A percentile compares a stretch with the other conserved stretches of the same genome.
These are phyloP conservation scores for Epichloe brachyelytri DNA, from an alignment of 2,329 filamentous ascomycete genomes.

Conservation along the genomic window DNA sequence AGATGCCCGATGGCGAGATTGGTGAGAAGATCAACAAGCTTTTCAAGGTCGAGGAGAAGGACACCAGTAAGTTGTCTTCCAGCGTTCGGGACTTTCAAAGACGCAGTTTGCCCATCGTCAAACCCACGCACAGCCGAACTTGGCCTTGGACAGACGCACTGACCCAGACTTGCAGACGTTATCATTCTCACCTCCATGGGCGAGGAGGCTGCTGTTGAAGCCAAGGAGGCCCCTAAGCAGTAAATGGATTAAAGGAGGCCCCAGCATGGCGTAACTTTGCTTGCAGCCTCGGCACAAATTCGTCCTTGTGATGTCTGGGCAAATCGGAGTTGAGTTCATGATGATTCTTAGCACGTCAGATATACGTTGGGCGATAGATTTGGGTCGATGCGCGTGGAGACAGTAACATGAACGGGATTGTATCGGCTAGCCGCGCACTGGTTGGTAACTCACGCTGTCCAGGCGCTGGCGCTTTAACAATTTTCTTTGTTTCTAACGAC, in stretches of 20 bases:
- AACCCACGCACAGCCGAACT: background rate
- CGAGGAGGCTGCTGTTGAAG: conserved; percentile 83
- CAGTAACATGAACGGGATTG: conserved; percentile 31
- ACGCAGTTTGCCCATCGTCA: background rate
- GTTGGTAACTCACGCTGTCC: conserved; percentile 17
- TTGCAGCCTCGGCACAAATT: conserved; percentile 13
- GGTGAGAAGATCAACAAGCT: conserved; percentile 76
- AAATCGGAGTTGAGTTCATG: conserved; percentile 14
- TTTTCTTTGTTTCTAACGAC: conserved; percentile 26
- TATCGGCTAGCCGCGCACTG: conserved; percentile 27
- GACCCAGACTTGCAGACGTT: conserved; percentile 48
- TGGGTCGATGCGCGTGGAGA: conserved; percentile 28
- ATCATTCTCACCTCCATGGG: conserved; percentile 92
- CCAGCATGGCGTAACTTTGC: conserved; percentile 13
- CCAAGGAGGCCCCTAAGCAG: conserved; percentile 69
- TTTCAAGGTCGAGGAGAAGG: conserved; percentile 75
- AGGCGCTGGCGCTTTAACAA: conserved; percentile 9
- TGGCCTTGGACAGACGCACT: background rate
- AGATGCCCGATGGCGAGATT: conserved; percentile 78
- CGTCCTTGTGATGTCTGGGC: conserved; percentile 13
- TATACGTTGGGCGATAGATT: conserved; percentile 23
- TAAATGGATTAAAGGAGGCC: conserved; percentile 12
- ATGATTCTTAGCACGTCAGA: conserved; percentile 23
- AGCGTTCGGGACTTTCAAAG: background rate
- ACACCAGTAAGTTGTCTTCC: conserved; percentile 62